Percentiles rank a stretch among this genome's conserved stretches.
phyloP scores from a whole-genome alignment of 192 early-diverging fungal species.

The Coemansia sp. region DNA sequence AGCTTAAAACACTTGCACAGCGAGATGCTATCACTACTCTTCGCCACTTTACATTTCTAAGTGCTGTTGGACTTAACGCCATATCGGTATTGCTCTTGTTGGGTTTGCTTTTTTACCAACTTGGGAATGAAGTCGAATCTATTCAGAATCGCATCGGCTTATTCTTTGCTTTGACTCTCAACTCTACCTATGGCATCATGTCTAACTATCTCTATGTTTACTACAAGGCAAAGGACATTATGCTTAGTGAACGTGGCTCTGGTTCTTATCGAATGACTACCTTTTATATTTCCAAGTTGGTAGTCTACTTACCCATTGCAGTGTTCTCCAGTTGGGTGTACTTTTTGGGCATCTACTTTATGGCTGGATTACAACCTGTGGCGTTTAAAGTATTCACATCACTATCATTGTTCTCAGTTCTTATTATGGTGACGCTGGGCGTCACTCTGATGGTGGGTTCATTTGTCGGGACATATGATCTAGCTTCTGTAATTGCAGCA shows the following conservation, averaged over 20 bases:
- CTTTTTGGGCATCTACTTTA: conserved; percentile 52
- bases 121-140: conserved; percentile 51
- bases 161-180: conserved; percentile 55
- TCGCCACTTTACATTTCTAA: conserved; percentile 45
- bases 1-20: conserved; percentile 39
- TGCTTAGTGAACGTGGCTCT: conserved; percentile 64
- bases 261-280: conserved; percentile 65
- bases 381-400: conserved; percentile 36
- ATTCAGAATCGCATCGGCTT: conserved; percentile 57
- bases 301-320: conserved; percentile 54
- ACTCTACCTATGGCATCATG: conserved; percentile 61
- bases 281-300: conserved; percentile 62
- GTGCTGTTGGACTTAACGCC: conserved; percentile 52
- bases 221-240: conserved; percentile 56
- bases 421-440: conserved; percentile 47
- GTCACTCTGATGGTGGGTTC: conserved; percentile 49
- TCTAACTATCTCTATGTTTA: conserved; percentile 59
- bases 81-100: conserved; percentile 52
- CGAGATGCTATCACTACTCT: conserved; percentile 48
- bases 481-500: conserved; percentile 45
- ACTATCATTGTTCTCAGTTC: conserved; percentile 37
- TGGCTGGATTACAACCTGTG: conserved; percentile 44
- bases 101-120: conserved; percentile 58
- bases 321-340: conserved; percentile 52
- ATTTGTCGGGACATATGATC: conserved; percentile 39